Base-by-base conservation (phyloP, 2,329 filamentous ascomycete genomes). In the Colletotrichum filicis region DNA sequence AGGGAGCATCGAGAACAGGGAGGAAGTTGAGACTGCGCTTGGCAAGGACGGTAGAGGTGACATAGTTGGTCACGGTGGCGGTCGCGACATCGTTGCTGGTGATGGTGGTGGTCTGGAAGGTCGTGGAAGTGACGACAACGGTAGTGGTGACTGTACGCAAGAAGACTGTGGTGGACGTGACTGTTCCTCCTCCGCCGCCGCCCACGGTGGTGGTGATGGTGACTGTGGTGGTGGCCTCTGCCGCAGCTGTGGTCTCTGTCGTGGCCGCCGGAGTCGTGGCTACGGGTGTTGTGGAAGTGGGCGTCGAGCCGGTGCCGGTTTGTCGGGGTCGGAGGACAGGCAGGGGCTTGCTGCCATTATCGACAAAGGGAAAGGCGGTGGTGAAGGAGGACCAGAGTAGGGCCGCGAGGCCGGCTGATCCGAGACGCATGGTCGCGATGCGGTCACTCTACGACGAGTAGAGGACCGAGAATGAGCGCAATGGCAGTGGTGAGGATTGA, bases 51-150 rank as follows among this genome's bases (percentile, higher is more conserved):
- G 83, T 84, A 3, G 78, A 79, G 1, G 83, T 85, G 62, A 77
- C 76, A 58, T 79, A 84, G 56, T 80, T 76, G 28, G 78, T 82
- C 55, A 70, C 78, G 9, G 83, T 85, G 46, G 83, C 82, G 14
- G 81, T 83, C 6, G 80, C 77, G 42, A 77, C 78, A 63, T 81
- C 79, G 67, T 75, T 78, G 69, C 76, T 79, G 63, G 83, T 85
- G 66, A 84, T 78, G 66, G 82, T 84, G 24, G 75, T 77, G 46
- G 83, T 85, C 59, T 76, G 74, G 74, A 83, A 82, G 56, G 74
- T 74, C 60, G 82, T 84, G 14, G 76, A 77, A 26, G 82, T 83
- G 26, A 83, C 76, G 62, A 81, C 59, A 22, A 82, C 76, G 49
- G 82, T 83, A 6, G 79, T 77, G 32, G 79, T 65, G 59, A 71